Conservation (phyloP, 345 rosid genomes). For the Salix koriyanagi region DNA sequence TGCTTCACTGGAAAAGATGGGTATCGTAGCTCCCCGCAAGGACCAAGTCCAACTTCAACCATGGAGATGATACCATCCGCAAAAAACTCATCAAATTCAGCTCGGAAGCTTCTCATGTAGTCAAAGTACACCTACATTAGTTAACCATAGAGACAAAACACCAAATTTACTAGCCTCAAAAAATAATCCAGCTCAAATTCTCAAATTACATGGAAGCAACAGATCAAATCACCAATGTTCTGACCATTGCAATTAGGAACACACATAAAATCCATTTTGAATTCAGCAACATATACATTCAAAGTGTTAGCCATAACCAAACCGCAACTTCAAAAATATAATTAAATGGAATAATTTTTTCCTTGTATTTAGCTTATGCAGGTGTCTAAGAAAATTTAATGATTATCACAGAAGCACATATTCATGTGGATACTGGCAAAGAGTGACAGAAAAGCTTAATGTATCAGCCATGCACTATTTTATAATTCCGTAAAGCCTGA, state of each 20-base stretch:
- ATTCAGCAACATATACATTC: background rate
- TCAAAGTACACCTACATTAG: constrained; percentile 86
- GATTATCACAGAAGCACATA: background rate
- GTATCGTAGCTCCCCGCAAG: constrained; percentile 89
- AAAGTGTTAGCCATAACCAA: constrained; percentile 2
- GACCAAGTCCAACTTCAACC: constrained; percentile 94
- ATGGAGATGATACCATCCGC: constrained; percentile 60
- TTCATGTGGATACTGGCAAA: constrained; percentile 8
- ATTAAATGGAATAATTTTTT: background rate
- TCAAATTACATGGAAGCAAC: constrained; percentile 1
- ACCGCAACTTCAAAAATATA: background rate
- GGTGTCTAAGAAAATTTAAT: constrained; percentile 1
- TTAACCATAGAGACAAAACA: constrained; percentile 1
- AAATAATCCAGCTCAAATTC: background rate
- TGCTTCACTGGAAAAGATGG: constrained; percentile 95
- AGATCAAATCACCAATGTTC: background rate
- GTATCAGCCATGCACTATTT: background rate
- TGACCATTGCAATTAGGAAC: background rate
- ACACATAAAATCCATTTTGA: background rate
- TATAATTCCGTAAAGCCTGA: constrained; percentile 1
- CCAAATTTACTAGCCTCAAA: background rate
- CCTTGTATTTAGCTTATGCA: background rate
- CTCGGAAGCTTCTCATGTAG: constrained; percentile 93
- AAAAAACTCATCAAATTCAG: constrained; percentile 73
- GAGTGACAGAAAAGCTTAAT: background rate